A percentile compares a stretch with the other conserved stretches of the same genome.
These are phyloP conservation scores for Geranium incanum DNA, from an alignment of 441 rosid genomes.

Conservation along the genomic window DNA sequence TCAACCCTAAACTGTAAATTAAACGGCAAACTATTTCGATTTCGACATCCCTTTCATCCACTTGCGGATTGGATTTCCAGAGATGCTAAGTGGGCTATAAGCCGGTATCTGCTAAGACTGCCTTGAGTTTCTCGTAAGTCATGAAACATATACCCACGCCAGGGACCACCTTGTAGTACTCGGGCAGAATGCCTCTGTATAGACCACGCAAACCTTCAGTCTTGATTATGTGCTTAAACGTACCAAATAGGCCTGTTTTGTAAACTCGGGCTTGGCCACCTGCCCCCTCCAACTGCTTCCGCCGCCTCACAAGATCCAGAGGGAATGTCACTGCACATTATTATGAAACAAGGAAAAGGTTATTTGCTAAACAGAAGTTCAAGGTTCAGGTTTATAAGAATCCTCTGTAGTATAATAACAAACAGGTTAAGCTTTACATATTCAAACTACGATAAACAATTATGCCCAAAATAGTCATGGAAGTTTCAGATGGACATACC, in stretches of 20 bases:
- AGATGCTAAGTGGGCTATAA: background rate
- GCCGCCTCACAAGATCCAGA: slow-evolving; percentile 77
- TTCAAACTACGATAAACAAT: too few relatives aligned
- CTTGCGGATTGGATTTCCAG: background rate
- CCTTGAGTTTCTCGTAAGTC: slow-evolving; percentile 77
- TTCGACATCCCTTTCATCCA: background rate
- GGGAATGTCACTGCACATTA: slow-evolving; percentile 73
- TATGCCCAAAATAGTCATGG: background rate
- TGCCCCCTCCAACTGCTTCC: slow-evolving; percentile 89
- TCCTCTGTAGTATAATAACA: background rate
- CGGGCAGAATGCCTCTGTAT: slow-evolving; percentile 86
- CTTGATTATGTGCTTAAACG: slow-evolving; percentile 54
- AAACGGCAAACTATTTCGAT: background rate
- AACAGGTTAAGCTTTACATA: background rate
- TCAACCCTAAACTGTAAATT: background rate
- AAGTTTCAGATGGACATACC: background rate
- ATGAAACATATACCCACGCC: slow-evolving; percentile 91
- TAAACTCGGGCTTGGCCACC: slow-evolving; percentile 78
- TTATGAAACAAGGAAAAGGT: slow-evolving; percentile 9
- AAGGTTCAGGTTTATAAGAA: background rate
- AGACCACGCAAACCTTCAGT: slow-evolving; percentile 70
- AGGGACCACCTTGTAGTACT: slow-evolving; percentile 90
- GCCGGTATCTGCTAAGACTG: slow-evolving; percentile 39
- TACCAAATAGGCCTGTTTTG: slow-evolving; percentile 65
- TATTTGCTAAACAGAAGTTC: background rate